phyloP scores from a whole-genome alignment of 192 early-diverging fungal genomes.

The Piromyces finnis region DNA sequence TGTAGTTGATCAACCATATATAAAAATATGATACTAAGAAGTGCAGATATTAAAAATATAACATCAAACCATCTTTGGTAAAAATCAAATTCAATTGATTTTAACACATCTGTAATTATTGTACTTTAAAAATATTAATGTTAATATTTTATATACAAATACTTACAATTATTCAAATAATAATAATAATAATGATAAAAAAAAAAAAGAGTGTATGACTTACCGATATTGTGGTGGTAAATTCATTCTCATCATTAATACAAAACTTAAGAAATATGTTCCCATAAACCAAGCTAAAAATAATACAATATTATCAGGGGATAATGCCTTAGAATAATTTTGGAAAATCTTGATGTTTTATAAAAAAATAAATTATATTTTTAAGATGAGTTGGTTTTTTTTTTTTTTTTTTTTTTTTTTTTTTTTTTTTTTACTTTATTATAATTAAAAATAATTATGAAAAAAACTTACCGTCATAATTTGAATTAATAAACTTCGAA shows the following conservation, averaged over 20 bases:
- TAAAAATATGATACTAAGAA: conserved; percentile 28
- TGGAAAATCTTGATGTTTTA: conserved; percentile 31
- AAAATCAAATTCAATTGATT: conserved; percentile 70
- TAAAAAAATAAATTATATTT: too few relatives aligned
- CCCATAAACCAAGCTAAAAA: conserved; percentile 78
- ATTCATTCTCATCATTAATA: conserved; percentile 82
- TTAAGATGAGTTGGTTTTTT: too few relatives aligned
- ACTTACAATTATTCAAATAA: too few relatives aligned
- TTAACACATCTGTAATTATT: conserved; percentile 62
- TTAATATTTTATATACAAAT: not conserved
- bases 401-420: too few relatives aligned
- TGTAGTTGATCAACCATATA: not conserved
- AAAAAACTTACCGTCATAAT: conserved; percentile 36
- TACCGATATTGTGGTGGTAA: conserved; percentile 66
- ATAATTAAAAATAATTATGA: not conserved
- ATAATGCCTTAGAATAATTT: conserved; percentile 46
- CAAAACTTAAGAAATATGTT: conserved; percentile 77
- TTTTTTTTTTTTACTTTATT: too few relatives aligned
- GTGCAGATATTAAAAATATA: conserved; percentile 70
- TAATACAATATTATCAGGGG: conserved; percentile 54
- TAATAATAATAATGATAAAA: too few relatives aligned
- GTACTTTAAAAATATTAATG: conserved; percentile 11
- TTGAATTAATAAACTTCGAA: conserved; percentile 71
- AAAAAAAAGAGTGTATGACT: not conserved
- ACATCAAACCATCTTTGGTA: conserved; percentile 90